These are phyloP conservation scores for Suhomyces prunicola DNA, from an alignment of 805 yeast species.

Conservation along the genomic window DNA sequence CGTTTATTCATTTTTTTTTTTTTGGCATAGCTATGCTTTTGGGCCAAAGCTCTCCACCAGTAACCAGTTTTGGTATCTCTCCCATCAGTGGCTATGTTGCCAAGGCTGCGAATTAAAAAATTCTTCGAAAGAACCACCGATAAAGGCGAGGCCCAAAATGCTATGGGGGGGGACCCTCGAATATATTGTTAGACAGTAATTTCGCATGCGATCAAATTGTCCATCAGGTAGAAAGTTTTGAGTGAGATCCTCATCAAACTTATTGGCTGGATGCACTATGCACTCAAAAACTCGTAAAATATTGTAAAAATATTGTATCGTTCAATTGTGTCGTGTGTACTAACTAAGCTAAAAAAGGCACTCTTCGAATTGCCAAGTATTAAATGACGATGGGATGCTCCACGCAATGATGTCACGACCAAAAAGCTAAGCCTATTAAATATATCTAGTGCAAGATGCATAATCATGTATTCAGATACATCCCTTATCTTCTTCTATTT, in stretches of 20 bases:
- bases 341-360: neutral
- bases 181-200: neutral
- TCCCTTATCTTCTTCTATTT: constrained; percentile 2
- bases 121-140: neutral
- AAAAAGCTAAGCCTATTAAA: neutral
- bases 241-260: neutral
- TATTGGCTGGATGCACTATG: neutral
- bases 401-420: neutral
- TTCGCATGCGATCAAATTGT: neutral
- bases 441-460: neutral
- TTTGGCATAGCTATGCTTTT: neutral
- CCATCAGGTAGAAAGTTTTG: neutral
- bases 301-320: neutral
- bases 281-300: neutral
- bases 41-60: neutral
- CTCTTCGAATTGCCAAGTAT: neutral
- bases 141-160: neutral
- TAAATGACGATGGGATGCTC: neutral
- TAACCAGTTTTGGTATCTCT: neutral
- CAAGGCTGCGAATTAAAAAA: neutral
- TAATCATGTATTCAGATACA: neutral
- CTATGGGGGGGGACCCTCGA: neutral
- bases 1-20: too few species aligned
- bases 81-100: neutral
- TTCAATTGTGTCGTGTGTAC: neutral